Conservation (phyloP, 164 flowering plant genomes). For the Paratinospora sagittata region DNA sequence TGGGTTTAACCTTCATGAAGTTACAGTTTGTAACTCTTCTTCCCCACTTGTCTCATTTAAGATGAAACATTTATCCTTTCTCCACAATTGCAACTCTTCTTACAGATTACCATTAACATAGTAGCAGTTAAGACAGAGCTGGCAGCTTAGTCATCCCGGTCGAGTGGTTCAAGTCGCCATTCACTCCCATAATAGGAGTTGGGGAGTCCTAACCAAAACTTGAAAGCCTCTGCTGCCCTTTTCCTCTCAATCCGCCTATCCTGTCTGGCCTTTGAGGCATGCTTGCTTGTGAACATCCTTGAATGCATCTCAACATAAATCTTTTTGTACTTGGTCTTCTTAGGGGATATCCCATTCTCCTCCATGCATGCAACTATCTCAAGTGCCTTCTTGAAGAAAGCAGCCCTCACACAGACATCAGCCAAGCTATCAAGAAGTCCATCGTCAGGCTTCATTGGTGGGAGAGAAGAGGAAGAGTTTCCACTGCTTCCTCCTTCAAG, state of each 20-base stretch:
- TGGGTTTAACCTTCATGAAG: neutral
- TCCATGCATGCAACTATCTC: conserved; percentile 98
- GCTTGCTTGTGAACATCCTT: conserved; percentile 95
- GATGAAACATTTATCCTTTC: neutral
- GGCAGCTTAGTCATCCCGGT: conserved; percentile 25
- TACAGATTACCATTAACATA: neutral
- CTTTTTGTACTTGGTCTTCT: conserved; percentile 72
- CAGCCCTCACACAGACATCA: conserved; percentile 89
- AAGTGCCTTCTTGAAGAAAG: conserved; percentile 83
- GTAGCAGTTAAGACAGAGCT: conserved; percentile 12
- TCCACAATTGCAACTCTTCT: neutral
- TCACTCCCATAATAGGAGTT: conserved; percentile 89
- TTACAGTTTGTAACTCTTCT: neutral
- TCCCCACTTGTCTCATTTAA: neutral
- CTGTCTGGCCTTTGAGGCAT: conserved; percentile 90
- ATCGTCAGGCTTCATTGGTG: conserved; percentile 76
- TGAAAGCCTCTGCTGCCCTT: conserved; percentile 94
- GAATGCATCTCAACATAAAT: conserved; percentile 98
- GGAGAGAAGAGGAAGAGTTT: conserved; percentile 38
- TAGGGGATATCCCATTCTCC: conserved; percentile 81
- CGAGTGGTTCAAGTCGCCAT: conserved; percentile 58
- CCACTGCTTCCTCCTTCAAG: conserved; percentile 26
- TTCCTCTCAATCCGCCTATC: conserved; percentile 78
- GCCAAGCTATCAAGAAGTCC: conserved; percentile 79
- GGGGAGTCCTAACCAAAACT: conserved; percentile 96